Conservation (phyloP, 148 eudicot species). For the Diospyros kaki region DNA sequence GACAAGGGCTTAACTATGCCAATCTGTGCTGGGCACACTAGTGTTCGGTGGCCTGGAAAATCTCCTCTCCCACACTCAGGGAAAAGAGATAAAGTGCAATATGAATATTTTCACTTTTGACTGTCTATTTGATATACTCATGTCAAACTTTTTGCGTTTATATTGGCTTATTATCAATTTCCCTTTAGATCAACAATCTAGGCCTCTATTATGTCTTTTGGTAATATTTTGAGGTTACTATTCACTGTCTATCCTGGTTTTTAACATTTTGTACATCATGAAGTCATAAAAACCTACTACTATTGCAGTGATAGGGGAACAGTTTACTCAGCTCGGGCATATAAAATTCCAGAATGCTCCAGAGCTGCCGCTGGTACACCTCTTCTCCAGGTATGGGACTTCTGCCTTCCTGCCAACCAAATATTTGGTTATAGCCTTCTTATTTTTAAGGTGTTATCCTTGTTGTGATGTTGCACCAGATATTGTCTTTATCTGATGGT, state of each 20-base stretch:
- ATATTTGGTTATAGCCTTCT: background rate
- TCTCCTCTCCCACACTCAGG: no score
- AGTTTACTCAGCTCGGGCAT: slow-evolving; percentile 87
- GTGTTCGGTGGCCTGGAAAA: no score
- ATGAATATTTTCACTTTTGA: no score
- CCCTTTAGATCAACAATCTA: background rate
- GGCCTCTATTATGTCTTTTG: background rate
- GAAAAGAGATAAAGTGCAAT: no score
- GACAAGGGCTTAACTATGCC: no score
- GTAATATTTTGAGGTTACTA: background rate
- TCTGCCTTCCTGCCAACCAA: background rate
- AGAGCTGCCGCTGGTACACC: slow-evolving; percentile 97
- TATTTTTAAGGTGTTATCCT: slow-evolving; percentile 12
- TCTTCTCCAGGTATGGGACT: slow-evolving; percentile 58
- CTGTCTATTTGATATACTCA: background rate
- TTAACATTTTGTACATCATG: background rate
- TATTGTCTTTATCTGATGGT: slow-evolving; percentile 82
- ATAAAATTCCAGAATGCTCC: slow-evolving; percentile 90
- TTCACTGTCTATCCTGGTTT: background rate
- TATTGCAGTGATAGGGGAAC: slow-evolving; percentile 81
- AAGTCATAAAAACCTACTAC: background rate
- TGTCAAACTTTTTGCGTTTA: background rate
- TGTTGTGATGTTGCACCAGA: slow-evolving; percentile 40
- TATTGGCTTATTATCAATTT: background rate
- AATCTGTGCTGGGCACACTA: no score